A percentile compares a stretch with the other conserved stretches of the same genome.
These are phyloP conservation scores for Benincasa hispida DNA, from an alignment of 306 rosid genomes.

Conservation along the genomic window DNA sequence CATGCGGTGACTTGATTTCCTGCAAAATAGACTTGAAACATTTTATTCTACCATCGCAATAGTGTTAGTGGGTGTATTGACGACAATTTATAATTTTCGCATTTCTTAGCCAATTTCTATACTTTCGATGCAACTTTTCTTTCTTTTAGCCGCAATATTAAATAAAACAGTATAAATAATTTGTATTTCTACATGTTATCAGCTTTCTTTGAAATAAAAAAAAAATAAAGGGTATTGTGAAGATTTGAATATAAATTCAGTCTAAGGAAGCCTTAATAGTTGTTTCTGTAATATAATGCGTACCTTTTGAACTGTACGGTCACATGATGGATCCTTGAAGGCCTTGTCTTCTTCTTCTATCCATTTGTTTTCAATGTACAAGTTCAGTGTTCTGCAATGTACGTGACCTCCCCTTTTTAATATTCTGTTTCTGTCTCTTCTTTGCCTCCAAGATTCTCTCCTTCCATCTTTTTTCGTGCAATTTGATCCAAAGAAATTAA, in stretches of 20 bases:
- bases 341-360: not conserved
- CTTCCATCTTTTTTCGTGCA: not conserved
- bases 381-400: not conserved
- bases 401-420: not conserved
- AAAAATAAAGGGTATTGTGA: not conserved
- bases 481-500: not conserved
- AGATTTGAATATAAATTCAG: not conserved
- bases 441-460: not conserved
- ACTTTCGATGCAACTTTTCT: no score
- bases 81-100: no score
- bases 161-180: no score
- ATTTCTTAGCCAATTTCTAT: no score
- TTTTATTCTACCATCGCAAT: no score
- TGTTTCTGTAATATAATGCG: not conserved
- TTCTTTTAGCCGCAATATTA: no score
- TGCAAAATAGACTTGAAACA: no score
- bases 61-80: no score
- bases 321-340: slow-evolving; percentile 1
- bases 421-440: not conserved
- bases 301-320: slow-evolving; percentile 1
- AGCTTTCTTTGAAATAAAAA: not conserved
- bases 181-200: no score
- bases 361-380: not conserved
- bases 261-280: not conserved
- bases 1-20: no score